Base-by-base conservation (phyloP, 495 filamentous ascomycete genomes). In the Sphaerosporella brunnea region DNA sequence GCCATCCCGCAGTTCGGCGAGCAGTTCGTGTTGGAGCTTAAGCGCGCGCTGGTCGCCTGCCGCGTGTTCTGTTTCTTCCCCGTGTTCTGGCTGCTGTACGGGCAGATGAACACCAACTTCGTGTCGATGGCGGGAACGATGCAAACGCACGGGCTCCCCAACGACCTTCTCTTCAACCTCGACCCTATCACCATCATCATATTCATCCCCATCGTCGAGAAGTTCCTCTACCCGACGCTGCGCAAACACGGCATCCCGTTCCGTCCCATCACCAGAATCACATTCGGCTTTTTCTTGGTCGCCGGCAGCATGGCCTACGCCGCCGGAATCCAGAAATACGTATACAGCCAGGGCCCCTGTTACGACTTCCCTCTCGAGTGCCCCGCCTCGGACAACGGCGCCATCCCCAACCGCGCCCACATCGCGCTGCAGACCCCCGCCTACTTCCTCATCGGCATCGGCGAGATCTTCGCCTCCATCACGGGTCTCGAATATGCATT, bases 71-170 rank as follows among this genome's bases (percentile, higher is more conserved):
- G 70, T 51, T 82, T 79, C 66, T 78, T 75, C 60, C 79, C 79
- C 28, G 69, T 84, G 32, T 82, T 78, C 63, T 79, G 73, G 68
- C 67, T 83, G 37, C 65, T 70, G 13, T 74, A 75, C 54, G 70
- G 70, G 48, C 71, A 75, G 53, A 69, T 61, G 49, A 51, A 49
- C 11, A 65, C 56, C n/a, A 16, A 13, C 10, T 40, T 73, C 24
- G 67, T 74, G 46, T 73, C 73, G 0, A 73, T 75, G 53, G 71
- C 72, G 9, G 66, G 62, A 2, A 64, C 69, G 25, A 74, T 73
- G 69, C 51, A 65, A 21, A 63, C 62, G 18, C 41, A 47, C 28
- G 65, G 65, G 19, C 56, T 72, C n/a, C 69, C 69, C 5, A 73
- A 72, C 50, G 71, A 73, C 58, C 62, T 68, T 38, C 61, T 72